Conservation (phyloP, 306 rosid species). For the Fragaria nilgerrensis region DNA sequence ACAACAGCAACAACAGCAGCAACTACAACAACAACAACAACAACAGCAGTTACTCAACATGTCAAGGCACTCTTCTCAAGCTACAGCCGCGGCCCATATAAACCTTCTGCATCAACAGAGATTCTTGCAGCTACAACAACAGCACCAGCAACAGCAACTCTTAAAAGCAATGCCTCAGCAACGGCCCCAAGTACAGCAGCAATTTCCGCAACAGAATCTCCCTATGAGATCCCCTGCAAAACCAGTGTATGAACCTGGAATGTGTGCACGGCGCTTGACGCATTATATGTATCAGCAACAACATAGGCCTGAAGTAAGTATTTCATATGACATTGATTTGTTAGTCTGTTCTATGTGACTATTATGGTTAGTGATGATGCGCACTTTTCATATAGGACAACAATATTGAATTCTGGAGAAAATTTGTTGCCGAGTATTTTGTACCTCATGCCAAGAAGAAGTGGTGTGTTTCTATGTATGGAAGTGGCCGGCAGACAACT, state of each 20-base stretch:
- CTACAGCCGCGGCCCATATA: constrained; percentile 87
- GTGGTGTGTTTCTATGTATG: constrained; percentile 99
- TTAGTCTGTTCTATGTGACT: constrained; percentile 1
- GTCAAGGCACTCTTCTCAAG: constrained; percentile 87
- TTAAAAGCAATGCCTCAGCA: constrained; percentile 87
- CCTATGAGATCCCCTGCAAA: constrained; percentile 77
- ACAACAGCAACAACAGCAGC: constrained; percentile 53
- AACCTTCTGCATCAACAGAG: constrained; percentile 82
- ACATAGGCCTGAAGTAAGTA: constrained; percentile 86
- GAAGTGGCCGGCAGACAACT: constrained; percentile 88
- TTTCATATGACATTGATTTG: constrained; percentile 5
- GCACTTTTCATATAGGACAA: constrained; percentile 60
- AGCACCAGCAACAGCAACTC: constrained; percentile 90
- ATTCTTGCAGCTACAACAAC: constrained; percentile 71
- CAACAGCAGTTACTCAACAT: constrained; percentile 77
- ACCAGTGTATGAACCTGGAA: constrained; percentile 89
- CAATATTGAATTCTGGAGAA: constrained; percentile 96
- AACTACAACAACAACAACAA: constrained; percentile 49
- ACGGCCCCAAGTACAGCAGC: constrained; percentile 76
- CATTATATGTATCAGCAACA: constrained; percentile 95
- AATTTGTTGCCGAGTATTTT: constrained; percentile 89
- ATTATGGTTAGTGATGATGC: constrained; percentile 21
- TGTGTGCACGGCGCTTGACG: constrained; percentile 94
- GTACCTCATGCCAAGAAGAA: constrained; percentile 97
- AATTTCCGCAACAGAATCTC: constrained; percentile 74